These are phyloP conservation scores for Nicotiana knightiana DNA, from an alignment of 257 asterid species.

Conservation along the genomic window DNA sequence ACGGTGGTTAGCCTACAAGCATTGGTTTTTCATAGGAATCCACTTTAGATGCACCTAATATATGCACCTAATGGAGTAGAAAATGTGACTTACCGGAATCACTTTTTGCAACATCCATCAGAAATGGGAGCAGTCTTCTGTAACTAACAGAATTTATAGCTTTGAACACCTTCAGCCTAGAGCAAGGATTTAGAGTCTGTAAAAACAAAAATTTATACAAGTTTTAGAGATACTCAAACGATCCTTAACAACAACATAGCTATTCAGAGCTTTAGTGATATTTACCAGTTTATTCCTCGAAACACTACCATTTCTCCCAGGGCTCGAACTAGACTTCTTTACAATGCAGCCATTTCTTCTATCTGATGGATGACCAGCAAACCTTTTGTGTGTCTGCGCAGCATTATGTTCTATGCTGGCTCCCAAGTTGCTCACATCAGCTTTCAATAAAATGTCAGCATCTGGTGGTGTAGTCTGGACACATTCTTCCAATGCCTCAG, in stretches of 20 bases:
- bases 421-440: constrained; percentile 5
- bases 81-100: constrained; percentile 26
- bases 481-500: constrained; percentile 21
- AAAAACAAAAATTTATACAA: not conserved
- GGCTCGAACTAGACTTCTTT: constrained; percentile 11
- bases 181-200: constrained; percentile 65
- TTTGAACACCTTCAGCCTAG: constrained; percentile 50
- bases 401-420: constrained; percentile 14
- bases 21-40: not conserved
- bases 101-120: constrained; percentile 50
- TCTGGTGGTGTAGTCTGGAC: constrained; percentile 65
- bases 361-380: constrained; percentile 14
- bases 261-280: not conserved
- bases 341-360: not conserved
- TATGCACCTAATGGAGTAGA: not conserved
- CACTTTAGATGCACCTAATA: not conserved
- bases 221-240: not conserved
- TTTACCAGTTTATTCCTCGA: constrained; percentile 33
- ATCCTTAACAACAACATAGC: not conserved
- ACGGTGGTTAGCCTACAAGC: not conserved
- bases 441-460: constrained; percentile 29
- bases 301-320: constrained; percentile 23
- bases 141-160: constrained; percentile 57
- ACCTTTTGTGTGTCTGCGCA: constrained; percentile 12
- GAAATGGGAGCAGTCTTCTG: constrained; percentile 72